These are phyloP conservation scores for Chimonanthus salicifolius DNA, from an alignment of 164 flowering plant species.

Conservation along the genomic window DNA sequence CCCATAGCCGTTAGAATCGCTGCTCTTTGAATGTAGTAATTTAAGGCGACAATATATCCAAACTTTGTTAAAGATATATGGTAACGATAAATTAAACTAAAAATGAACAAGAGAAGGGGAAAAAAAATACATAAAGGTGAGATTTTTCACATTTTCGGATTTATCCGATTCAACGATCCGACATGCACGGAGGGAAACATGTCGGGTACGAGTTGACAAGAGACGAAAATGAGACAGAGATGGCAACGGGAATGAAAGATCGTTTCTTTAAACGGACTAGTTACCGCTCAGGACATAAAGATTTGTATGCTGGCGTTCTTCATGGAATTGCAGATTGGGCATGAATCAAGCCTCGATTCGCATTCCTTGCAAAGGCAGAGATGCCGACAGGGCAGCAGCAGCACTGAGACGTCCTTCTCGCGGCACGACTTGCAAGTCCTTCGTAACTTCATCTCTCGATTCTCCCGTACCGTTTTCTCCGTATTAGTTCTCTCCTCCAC, in stretches of 20 bases:
- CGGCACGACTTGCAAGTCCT: constrained; percentile 22
- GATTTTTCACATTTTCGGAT: no score
- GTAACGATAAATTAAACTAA: no score
- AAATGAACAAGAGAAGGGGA: no score
- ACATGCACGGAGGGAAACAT: no score
- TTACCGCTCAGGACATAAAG: constrained; percentile 17
- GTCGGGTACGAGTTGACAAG: not conserved
- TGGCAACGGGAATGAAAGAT: not conserved
- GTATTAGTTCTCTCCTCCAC: not conserved
- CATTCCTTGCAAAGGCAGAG: constrained; percentile 34
- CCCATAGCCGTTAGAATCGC: no score
- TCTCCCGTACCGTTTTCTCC: constrained; percentile 4
- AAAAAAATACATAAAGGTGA: no score
- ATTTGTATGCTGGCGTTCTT: constrained; percentile 29
- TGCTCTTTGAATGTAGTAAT: no score
- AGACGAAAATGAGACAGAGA: constrained; percentile 1
- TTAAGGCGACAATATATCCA: no score
- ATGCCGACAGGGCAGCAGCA: constrained; percentile 31
- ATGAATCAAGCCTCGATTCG: constrained; percentile 16
- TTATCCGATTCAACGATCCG: no score
- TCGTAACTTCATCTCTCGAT: constrained; percentile 10
- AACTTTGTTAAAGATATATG: no score
- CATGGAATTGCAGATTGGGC: constrained; percentile 26
- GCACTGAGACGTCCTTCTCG: constrained; percentile 23
- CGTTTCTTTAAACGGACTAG: not conserved